These are phyloP conservation scores for Ascochyta koolunga DNA, from an alignment of 2,329 filamentous ascomycete species.

Conservation along the genomic window DNA sequence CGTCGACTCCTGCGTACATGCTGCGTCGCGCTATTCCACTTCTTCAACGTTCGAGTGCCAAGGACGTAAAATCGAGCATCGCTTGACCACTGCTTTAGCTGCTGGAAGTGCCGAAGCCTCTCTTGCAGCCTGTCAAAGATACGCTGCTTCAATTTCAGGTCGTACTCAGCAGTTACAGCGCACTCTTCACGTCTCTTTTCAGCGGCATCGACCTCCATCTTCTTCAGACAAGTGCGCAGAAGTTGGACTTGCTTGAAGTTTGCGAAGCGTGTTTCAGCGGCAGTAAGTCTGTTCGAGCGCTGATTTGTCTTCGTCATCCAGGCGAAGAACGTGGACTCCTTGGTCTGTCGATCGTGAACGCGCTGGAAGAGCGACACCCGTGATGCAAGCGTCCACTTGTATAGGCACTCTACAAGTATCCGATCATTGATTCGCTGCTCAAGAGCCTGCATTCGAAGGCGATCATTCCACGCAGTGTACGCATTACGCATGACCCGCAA, in stretches of 20 bases:
- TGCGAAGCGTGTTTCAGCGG: conserved; percentile 39
- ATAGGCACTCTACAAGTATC: conserved; percentile 61
- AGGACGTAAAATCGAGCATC: conserved; percentile 63
- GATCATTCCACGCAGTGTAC: conserved; percentile 68
- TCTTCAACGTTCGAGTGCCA: conserved; percentile 56
- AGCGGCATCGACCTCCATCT: conserved; percentile 34
- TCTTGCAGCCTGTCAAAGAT: conserved; percentile 46
- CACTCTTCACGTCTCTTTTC: conserved; percentile 38
- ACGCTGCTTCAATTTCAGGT: conserved; percentile 48
- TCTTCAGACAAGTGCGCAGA: conserved; percentile 33
- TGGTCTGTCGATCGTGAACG: conserved; percentile 41
- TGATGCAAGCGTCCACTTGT: conserved; percentile 65
- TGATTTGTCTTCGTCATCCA: conserved; percentile 41
- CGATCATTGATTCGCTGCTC: conserved; percentile 61
- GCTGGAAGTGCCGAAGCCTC: conserved; percentile 50
- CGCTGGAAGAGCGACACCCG: conserved; percentile 50
- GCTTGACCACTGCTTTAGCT: conserved; percentile 60
- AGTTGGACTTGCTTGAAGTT: conserved; percentile 40
- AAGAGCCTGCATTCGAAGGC: conserved; percentile 60
- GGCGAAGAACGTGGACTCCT: conserved; percentile 31
- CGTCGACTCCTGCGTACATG: conserved; percentile 59
- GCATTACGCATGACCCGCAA: conserved; percentile 62
- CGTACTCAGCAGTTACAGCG: conserved; percentile 51
- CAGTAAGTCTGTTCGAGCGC: conserved; percentile 34
- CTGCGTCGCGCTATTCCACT: conserved; percentile 58